These are phyloP conservation scores for Starmera stellimalicola DNA, from an alignment of 1,139 yeast species.

Conservation along the genomic window DNA sequence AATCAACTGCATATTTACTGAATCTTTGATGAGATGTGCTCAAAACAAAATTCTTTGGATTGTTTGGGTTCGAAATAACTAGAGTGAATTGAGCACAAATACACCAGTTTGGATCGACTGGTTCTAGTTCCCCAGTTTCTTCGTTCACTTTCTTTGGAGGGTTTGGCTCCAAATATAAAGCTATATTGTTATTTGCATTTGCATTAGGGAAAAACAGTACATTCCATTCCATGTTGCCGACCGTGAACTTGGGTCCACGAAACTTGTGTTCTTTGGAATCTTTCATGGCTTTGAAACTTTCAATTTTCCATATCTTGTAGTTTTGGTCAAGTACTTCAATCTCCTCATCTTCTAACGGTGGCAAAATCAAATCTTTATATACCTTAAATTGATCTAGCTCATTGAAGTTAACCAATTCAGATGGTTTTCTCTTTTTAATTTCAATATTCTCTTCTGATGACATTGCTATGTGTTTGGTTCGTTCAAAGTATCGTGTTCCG, in stretches of 20 bases:
- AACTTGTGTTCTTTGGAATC: slow-evolving; percentile 35
- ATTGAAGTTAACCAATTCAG: neutral
- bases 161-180: slow-evolving; percentile 50
- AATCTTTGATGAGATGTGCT: slow-evolving; percentile 78
- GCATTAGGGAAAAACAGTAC: slow-evolving; percentile 73
- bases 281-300: slow-evolving; percentile 45
- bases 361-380: slow-evolving; percentile 20
- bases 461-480: no score
- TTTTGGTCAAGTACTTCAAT: slow-evolving; percentile 22
- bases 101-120: slow-evolving; percentile 52
- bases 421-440: slow-evolving; percentile 5
- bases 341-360: slow-evolving; percentile 28
- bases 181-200: slow-evolving; percentile 40
- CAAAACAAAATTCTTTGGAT: slow-evolving; percentile 51
- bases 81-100: slow-evolving; percentile 88
- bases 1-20: slow-evolving; percentile 67
- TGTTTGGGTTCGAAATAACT: slow-evolving; percentile 74
- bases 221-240: slow-evolving; percentile 71
- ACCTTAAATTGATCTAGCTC: slow-evolving; percentile 7
- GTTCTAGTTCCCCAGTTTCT: slow-evolving; percentile 24
- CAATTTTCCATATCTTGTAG: slow-evolving; percentile 63
- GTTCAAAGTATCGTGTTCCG: no score
- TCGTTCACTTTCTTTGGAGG: slow-evolving; percentile 19
- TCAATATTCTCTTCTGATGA: no score
- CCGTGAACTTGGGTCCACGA: slow-evolving; percentile 42